Percentiles rank a stretch among this genome's conserved stretches.
These are phyloP conservation scores for Alloascoidea hylecoeti DNA, from an alignment of 805 yeast genomes.

Conservation along the genomic window DNA sequence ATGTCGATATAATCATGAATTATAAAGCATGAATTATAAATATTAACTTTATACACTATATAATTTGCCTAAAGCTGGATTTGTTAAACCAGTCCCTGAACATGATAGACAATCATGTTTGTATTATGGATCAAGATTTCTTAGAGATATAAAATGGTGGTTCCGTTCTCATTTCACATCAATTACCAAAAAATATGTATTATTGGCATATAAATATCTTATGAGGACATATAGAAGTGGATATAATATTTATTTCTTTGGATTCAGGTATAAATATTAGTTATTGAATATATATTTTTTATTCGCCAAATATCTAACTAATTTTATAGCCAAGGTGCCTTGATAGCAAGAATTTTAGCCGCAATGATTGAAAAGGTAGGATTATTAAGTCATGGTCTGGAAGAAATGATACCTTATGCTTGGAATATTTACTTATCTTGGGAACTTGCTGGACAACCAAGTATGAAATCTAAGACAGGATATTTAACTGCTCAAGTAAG, in stretches of 20 bases:
- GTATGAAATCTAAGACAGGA: no score
- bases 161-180: slow-evolving; percentile 41
- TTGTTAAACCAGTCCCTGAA: no score
- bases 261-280: slow-evolving; percentile 13
- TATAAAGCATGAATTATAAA: no score
- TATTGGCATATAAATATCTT: slow-evolving; percentile 16
- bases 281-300: not conserved
- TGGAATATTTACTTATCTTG: slow-evolving; percentile 45
- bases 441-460: slow-evolving; percentile 42
- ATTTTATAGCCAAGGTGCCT: slow-evolving; percentile 38
- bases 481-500: no score
- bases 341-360: slow-evolving; percentile 46
- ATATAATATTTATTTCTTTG: slow-evolving; percentile 11
- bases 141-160: no score
- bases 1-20: no score
- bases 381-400: slow-evolving; percentile 36
- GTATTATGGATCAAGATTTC: no score
- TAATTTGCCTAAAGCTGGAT: no score
- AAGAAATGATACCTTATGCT: slow-evolving; percentile 40
- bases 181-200: slow-evolving; percentile 47
- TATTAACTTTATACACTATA: no score
- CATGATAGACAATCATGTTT: no score
- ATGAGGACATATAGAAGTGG: slow-evolving; percentile 8
- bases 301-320: slow-evolving; percentile 16
- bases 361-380: slow-evolving; percentile 61